Evolutionary conservation across 352 stramenopile species (phyloP).

Genomic region (Elongisporangium prolatum): DNA sequence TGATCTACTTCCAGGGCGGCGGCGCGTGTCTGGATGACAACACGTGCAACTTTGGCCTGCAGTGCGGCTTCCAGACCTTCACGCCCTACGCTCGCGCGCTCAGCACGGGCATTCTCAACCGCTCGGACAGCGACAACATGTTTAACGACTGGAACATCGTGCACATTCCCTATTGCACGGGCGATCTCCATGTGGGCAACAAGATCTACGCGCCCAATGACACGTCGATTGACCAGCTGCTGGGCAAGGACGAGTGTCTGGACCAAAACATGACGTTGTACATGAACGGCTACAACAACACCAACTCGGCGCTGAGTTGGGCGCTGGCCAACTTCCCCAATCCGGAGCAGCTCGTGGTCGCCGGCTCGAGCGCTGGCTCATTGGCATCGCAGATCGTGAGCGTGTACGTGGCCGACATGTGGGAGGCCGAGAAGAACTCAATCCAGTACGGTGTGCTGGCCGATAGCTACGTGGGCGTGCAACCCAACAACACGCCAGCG

Average conservation of each 20-base stretch:
- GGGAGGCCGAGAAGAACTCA: slow-evolving; percentile 30
- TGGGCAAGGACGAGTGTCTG: slow-evolving; percentile 21
- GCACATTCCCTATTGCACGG: slow-evolving; percentile 44
- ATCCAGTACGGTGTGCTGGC: slow-evolving; percentile 31
- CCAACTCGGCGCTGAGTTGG: slow-evolving; percentile 28
- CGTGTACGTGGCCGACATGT: slow-evolving; percentile 25
- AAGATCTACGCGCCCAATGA: slow-evolving; percentile 9
- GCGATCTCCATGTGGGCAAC: slow-evolving; percentile 40
- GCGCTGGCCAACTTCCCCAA: slow-evolving; percentile 31
- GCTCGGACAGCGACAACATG: slow-evolving; percentile 26
- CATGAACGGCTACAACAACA: slow-evolving; percentile 32
- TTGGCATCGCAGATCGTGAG: slow-evolving; percentile 29
- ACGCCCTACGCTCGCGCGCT: slow-evolving; percentile 15
- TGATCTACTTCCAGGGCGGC: slow-evolving; percentile 38
- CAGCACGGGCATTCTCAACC: slow-evolving; percentile 32
- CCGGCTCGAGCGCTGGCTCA: slow-evolving; percentile 26
- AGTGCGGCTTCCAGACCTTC: slow-evolving; percentile 34
- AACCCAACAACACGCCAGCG: slow-evolving; percentile 19
- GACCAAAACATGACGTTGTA: slow-evolving; percentile 25
- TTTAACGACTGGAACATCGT: slow-evolving; percentile 51
- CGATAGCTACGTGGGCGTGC: slow-evolving; percentile 43
- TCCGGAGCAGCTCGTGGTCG: slow-evolving; percentile 26
- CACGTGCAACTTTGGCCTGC: slow-evolving; percentile 34
- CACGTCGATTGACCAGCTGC: slow-evolving; percentile 24
- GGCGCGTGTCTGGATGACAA: slow-evolving; percentile 26